phyloP scores from a whole-genome alignment of 139 green algal species.

The Haematococcus lacustris region DNA sequence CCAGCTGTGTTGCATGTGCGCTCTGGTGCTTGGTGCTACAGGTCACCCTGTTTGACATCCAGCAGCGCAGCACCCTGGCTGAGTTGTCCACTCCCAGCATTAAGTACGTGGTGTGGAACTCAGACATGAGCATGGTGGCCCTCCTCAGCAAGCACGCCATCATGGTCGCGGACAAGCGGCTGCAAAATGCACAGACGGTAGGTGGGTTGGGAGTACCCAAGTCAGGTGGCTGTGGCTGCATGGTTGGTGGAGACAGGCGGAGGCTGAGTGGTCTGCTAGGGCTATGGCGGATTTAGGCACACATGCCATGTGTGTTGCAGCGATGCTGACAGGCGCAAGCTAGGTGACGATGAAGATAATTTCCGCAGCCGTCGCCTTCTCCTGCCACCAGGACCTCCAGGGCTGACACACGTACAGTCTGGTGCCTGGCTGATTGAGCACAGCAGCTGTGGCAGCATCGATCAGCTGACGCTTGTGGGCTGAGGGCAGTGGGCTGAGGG shows the following conservation, averaged over 20 bases:
- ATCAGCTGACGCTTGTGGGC: too few species aligned
- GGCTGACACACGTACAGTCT: too few species aligned
- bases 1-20: not conserved
- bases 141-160: conserved; percentile 97
- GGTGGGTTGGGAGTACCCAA: not conserved
- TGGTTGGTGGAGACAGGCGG: too few species aligned
- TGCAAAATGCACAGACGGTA: conserved; percentile 79
- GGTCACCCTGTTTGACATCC: conserved; percentile 95
- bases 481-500: not conserved
- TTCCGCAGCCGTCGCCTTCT: too few species aligned
- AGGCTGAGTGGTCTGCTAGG: too few species aligned
- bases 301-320: too few species aligned
- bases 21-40: conserved; percentile 16
- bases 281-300: too few species aligned
- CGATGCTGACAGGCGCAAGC: too few species aligned
- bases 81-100: conserved; percentile 87
- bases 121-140: conserved; percentile 88
- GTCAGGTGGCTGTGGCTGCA: not conserved
- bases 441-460: too few species aligned
- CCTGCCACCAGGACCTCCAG: too few species aligned
- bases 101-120: conserved; percentile 98
- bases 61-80: conserved; percentile 80
- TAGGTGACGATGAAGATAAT: too few species aligned
- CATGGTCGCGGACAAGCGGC: conserved; percentile 89
- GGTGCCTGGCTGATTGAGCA: too few species aligned